Evolutionary conservation across 2,329 filamentous ascomycete species (phyloP).

Genomic region (Aspergillus amoenus): DNA sequence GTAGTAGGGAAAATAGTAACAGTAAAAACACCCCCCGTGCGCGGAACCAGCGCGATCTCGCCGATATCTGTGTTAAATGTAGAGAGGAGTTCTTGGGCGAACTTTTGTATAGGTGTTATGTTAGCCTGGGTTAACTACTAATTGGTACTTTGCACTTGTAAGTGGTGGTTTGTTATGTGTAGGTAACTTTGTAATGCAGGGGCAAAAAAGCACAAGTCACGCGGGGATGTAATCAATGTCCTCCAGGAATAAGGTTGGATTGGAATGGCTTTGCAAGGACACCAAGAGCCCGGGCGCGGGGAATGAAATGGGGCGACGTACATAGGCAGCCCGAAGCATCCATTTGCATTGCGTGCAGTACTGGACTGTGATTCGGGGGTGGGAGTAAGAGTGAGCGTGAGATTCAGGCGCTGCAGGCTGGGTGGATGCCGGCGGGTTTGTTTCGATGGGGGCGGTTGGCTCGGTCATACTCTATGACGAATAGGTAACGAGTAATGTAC

Average conservation of each 20-base stretch:
- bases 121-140: not conserved
- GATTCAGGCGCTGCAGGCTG: not conserved
- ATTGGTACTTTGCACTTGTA: no score
- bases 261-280: no score
- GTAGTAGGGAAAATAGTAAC: conserved; percentile 59
- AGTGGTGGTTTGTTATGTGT: no score
- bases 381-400: not conserved
- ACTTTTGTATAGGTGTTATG: conserved; percentile 52
- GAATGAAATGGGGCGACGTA: conserved; percentile 43
- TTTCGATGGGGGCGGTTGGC: conserved; percentile 3
- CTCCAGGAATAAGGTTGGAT: no score
- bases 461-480: not conserved
- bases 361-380: conserved; percentile 80
- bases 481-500: no score
- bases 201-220: no score
- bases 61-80: conserved; percentile 83
- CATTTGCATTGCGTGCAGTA: conserved; percentile 95
- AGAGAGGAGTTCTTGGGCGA: conserved; percentile 89
- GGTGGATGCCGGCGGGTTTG: conserved; percentile 12
- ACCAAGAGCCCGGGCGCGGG: no score
- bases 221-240: no score
- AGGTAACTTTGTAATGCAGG: no score
- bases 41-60: conserved; percentile 82
- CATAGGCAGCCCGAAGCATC: conserved; percentile 84
- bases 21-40: conserved; percentile 79